Evolutionary conservation across 2,329 filamentous ascomycete species (phyloP), one percentile per base, ranked within the genome.

Genomic region (Rutstroemia sydowiana): DNA sequence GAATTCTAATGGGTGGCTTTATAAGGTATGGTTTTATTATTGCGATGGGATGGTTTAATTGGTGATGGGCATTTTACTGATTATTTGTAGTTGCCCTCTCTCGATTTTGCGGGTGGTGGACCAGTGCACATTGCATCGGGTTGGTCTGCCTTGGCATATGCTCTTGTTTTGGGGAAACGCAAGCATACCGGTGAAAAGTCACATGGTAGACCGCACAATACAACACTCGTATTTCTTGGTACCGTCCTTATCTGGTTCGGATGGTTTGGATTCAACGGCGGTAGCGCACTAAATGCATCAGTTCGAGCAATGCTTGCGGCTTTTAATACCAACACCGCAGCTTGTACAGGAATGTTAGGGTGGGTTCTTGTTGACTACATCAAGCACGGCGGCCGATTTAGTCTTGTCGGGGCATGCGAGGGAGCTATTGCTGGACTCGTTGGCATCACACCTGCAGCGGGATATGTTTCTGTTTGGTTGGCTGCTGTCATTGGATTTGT

Each of bases 161-260:
- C 91, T 2, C 86, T 88, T 88, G 84, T 96, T 34, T 87, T 98
- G 55, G 93, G 93, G 61, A 88, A 90, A 66, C 89, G 93, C 61
- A 93, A 96, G 74, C n/a, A n/a, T n/a, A n/a, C n/a, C n/a, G n/a
- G n/a, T n/a, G 92, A 97, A 75, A 93, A 90, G 75, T 96, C 97
- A 90, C 97, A 97, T 79, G 97, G 97, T 81, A 88, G 93, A 61
- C 93, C 93, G 16, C 93, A 98, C 78, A 98, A 98, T 75, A 93
- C 97, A 60, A 95, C 91, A 5, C 81, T 97, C 65, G 95, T 98
- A 72, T 91, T 93, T 1, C 85, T 97, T 62, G 93, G 93, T 57
- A 97, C 93, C 3, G 81, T 95, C 59, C 81, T 98, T 63, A 88
- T 98, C 52, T 97, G 91, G 91, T 97, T 97, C 65, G 93, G 93